phyloP scores from a whole-genome alignment of 805 yeast species.

The Wickerhamomyces subpelliculosus region DNA sequence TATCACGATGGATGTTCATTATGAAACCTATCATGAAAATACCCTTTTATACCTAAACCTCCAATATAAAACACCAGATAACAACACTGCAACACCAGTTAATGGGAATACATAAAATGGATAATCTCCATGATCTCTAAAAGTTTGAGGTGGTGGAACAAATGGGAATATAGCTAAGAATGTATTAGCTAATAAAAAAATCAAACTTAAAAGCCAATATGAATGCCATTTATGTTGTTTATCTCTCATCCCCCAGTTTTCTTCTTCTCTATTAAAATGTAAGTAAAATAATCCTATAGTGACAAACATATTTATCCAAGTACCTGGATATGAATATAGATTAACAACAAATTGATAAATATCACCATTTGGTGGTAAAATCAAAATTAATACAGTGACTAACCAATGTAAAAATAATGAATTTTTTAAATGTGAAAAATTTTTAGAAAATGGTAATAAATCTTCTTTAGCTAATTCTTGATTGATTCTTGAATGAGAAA shows the following conservation, averaged over 20 bases:
- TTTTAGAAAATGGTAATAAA: conserved; percentile 40
- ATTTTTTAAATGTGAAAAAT: conserved; percentile 36
- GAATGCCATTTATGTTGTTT: conserved; percentile 22
- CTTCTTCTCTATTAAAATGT: conserved; percentile 31
- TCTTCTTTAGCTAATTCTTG: conserved; percentile 48
- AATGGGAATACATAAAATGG: conserved; percentile 56
- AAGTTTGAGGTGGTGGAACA: conserved; percentile 40
- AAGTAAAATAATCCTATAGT: conserved; percentile 48
- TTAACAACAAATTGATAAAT: conserved; percentile 60
- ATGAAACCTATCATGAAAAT: background rate
- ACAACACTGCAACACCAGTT: conserved; percentile 40
- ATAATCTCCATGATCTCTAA: conserved; percentile 23
- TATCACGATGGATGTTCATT: background rate
- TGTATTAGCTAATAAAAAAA: conserved; percentile 40
- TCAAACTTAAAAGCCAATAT: conserved; percentile 20
- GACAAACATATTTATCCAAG: conserved; percentile 48
- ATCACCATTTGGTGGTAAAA: conserved; percentile 56
- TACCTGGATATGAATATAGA: conserved; percentile 56
- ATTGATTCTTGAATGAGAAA: conserved; percentile 52
- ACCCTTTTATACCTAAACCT: conserved; percentile 3
- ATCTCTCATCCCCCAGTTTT: conserved; percentile 36
- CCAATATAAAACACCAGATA: conserved; percentile 38
- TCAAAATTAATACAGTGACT: conserved; percentile 44
- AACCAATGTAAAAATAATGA: conserved; percentile 50
- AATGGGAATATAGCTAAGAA: conserved; percentile 51